Conservation (phyloP, 2,329 filamentous ascomycete species). For the Gyromitra esculenta region DNA sequence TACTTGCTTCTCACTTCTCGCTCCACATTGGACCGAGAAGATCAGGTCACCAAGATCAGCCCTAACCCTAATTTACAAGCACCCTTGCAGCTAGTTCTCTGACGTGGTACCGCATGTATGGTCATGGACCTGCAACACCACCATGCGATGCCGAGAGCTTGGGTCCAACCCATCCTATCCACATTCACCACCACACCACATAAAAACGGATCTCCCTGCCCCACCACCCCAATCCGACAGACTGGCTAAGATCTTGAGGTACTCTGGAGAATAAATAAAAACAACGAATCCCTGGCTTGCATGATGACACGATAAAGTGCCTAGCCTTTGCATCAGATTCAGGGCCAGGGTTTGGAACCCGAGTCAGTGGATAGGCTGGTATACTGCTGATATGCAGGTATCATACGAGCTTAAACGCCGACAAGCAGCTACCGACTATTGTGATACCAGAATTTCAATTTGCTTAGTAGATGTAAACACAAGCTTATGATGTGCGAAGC, state of each 20-base stretch:
- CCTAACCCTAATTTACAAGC: neutral
- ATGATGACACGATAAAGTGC: neutral
- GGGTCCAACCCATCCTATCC: neutral
- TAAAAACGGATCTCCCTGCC: neutral
- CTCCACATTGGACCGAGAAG: neutral
- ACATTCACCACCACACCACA: neutral
- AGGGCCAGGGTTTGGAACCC: slow-evolving; percentile 4
- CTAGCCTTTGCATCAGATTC: neutral
- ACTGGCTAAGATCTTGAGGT: neutral
- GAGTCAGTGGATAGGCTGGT: neutral
- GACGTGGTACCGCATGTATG: slow-evolving; percentile 13
- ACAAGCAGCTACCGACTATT: neutral
- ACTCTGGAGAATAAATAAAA: neutral
- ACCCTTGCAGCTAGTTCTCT: neutral
- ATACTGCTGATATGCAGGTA: slow-evolving; percentile 3
- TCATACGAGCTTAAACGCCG: neutral
- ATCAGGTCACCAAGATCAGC: neutral
- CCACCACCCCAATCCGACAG: neutral
- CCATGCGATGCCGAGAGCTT: neutral
- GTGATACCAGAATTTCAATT: neutral
- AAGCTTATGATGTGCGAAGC: neutral
- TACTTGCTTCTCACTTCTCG: neutral
- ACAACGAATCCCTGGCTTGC: neutral
- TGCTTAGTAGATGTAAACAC: neutral
- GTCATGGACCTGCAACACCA: neutral